Evolutionary conservation across 352 stramenopile genomes (phyloP), one percentile per base, ranked within the genome.

Genomic region (Pythium coloratum): DNA sequence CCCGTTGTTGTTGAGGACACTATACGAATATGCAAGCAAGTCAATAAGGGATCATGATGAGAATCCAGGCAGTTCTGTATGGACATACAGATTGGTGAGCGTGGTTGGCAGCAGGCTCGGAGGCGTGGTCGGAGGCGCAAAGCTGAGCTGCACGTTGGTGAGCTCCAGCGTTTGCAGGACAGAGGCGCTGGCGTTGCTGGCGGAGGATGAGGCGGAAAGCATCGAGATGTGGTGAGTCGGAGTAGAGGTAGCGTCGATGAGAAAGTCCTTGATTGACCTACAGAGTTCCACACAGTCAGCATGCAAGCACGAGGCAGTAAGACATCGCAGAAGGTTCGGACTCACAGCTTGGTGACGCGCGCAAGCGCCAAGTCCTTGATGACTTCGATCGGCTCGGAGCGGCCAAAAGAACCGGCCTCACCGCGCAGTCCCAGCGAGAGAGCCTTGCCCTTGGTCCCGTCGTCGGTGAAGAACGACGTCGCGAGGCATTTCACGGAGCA

Each of bases 1-100:
- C n/a, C 16, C 50, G 30, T 70, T 70, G 64, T 70, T 70, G 57
- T 70, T 64, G 34, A 70, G 64, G 36, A 65, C 57, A 26, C 64
- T 70, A 32, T 24, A 24, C 20, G 20, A 24, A 24, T 24, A 24
- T 24, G 20, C 20, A 24, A 24, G 20, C 20, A 24, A 24, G 20
- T 24, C 20, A 24, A 24, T 24, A 24, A 24, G 20, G 20, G 20
- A 24, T 24, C 20, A 24, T 24, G 20, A 24, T 24, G 20, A 24
- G 20, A 24, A 24, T 24, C 20, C 20, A 24, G 20, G 20, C 20
- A 24, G 20, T 24, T 24, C 14, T 20, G 40, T 13, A 49, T 7
- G 18, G 3, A 64, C 56, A 49, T 65, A 70, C 64, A 70, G 64
- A 30, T 33, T 70, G 1, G 47, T 57, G 47, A 70, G 57, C 36